Percentiles rank a stretch among this genome's conserved stretches.
These are phyloP conservation scores for Lyophyllum atratum DNA, from an alignment of 768 basidiomycete species.

Conservation along the genomic window DNA sequence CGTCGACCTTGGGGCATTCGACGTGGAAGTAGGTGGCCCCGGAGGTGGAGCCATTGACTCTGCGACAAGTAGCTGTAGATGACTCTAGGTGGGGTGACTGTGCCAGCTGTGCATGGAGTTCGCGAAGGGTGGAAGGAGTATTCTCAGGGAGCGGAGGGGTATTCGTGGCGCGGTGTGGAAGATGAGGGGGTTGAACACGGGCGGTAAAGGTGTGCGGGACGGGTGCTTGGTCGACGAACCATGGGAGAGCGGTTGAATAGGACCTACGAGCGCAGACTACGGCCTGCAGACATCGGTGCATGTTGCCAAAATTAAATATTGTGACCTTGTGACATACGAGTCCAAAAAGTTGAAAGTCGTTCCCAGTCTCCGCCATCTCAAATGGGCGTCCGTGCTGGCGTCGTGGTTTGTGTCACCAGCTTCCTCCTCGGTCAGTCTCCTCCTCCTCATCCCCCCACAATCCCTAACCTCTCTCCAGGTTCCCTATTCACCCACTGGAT, in stretches of 20 bases:
- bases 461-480: slow-evolving; percentile 41
- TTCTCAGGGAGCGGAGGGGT: slow-evolving; percentile 49
- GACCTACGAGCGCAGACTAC: slow-evolving; percentile 4
- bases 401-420: slow-evolving; percentile 77
- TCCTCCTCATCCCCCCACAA: not conserved
- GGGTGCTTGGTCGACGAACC: slow-evolving; percentile 64
- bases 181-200: slow-evolving; percentile 26
- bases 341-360: not conserved
- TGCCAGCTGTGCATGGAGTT: slow-evolving; percentile 57
- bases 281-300: slow-evolving; percentile 17
- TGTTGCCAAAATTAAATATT: slow-evolving; percentile 1
- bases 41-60: slow-evolving; percentile 49
- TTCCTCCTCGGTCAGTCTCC: slow-evolving; percentile 69
- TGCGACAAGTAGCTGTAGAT: slow-evolving; percentile 53
- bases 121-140: slow-evolving; percentile 51
- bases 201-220: slow-evolving; percentile 23
- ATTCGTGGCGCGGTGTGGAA: slow-evolving; percentile 17
- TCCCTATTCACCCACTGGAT: slow-evolving; percentile 89
- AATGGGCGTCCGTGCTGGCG: slow-evolving; percentile 73
- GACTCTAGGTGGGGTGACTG: slow-evolving; percentile 72
- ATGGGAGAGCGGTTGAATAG: slow-evolving; percentile 40
- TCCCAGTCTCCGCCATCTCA: not conserved
- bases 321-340: slow-evolving; percentile 15
- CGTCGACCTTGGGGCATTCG: slow-evolving; percentile 61
- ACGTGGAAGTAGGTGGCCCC: slow-evolving; percentile 63